Conservation (phyloP, 768 basidiomycete genomes). For the Suillus clintonianus region DNA sequence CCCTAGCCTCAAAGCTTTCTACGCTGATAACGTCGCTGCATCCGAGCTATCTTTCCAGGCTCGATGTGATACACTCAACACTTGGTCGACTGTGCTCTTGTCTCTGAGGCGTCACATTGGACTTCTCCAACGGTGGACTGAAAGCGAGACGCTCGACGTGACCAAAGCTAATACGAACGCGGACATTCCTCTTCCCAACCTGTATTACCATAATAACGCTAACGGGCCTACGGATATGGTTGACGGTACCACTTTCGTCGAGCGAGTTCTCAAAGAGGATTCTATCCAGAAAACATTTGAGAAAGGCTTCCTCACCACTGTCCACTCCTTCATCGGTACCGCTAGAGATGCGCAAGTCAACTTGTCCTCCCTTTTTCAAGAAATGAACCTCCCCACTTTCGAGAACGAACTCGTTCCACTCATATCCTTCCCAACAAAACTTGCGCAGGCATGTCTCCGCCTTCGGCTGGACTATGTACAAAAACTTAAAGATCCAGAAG, state of each 20-base stretch:
- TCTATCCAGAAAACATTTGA: conserved; percentile 94
- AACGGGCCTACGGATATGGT: conserved; percentile 47
- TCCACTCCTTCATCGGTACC: conserved; percentile 81
- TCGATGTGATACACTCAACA: conserved; percentile 86
- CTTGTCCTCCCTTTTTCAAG: conserved; percentile 70
- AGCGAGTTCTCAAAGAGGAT: conserved; percentile 93
- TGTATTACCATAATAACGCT: conserved; percentile 29
- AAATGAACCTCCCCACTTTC: conserved; percentile 91
- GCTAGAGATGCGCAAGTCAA: conserved; percentile 88
- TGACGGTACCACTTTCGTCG: conserved; percentile 86
- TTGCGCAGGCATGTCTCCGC: conserved; percentile 88
- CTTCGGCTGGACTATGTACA: conserved; percentile 87
- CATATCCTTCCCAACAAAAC: conserved; percentile 94
- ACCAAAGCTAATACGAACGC: conserved; percentile 73
- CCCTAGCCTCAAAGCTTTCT: conserved; percentile 79
- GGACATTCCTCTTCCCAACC: conserved; percentile 47
- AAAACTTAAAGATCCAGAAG: conserved; percentile 84
- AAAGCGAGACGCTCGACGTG: conserved; percentile 88
- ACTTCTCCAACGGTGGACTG: conserved; percentile 90
- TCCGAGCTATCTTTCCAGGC: conserved; percentile 66
- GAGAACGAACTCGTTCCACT: conserved; percentile 86
- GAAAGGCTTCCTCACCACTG: conserved; percentile 84
- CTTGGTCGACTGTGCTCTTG: conserved; percentile 87
- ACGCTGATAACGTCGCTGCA: conserved; percentile 74
- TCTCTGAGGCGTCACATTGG: conserved; percentile 82